These are phyloP conservation scores for Carex littledalei DNA, from an alignment of 176 grass and related monocot genomes.

Conservation along the genomic window DNA sequence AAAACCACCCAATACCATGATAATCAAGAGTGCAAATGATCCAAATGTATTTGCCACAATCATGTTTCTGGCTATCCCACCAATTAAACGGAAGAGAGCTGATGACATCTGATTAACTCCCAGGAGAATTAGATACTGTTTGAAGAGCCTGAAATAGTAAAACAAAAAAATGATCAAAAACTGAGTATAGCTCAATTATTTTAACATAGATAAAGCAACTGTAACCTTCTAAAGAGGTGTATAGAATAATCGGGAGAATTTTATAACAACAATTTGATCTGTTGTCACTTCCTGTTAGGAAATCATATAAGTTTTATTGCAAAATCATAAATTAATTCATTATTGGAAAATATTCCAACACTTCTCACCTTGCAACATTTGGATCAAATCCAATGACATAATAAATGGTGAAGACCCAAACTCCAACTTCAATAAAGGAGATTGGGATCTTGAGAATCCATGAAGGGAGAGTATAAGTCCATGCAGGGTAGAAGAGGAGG, in stretches of 20 bases:
- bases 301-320: too few species aligned
- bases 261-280: background rate
- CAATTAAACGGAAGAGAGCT: slow-evolving; percentile 69
- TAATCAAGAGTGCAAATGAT: slow-evolving; percentile 50
- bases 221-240: background rate
- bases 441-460: slow-evolving; percentile 92
- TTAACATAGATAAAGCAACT: background rate
- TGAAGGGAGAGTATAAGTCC: slow-evolving; percentile 70
- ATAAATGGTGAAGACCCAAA: slow-evolving; percentile 71
- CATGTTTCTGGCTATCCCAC: slow-evolving; percentile 66
- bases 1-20: slow-evolving; percentile 62
- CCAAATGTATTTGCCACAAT: slow-evolving; percentile 78
- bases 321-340: too few species aligned
- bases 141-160: slow-evolving; percentile 62
- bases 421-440: slow-evolving; percentile 69
- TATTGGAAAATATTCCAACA: background rate
- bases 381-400: slow-evolving; percentile 83
- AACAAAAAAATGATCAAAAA: slow-evolving; percentile 16
- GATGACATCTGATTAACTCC: slow-evolving; percentile 74
- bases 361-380: slow-evolving; percentile 48
- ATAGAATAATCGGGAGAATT: background rate
- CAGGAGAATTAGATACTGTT: slow-evolving; percentile 66
- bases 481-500: slow-evolving; percentile 82
- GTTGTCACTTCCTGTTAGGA: background rate
- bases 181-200: slow-evolving; percentile 9